These are phyloP conservation scores for Coemansia biformis DNA, from an alignment of 192 early-diverging fungal species.

Conservation along the genomic window DNA sequence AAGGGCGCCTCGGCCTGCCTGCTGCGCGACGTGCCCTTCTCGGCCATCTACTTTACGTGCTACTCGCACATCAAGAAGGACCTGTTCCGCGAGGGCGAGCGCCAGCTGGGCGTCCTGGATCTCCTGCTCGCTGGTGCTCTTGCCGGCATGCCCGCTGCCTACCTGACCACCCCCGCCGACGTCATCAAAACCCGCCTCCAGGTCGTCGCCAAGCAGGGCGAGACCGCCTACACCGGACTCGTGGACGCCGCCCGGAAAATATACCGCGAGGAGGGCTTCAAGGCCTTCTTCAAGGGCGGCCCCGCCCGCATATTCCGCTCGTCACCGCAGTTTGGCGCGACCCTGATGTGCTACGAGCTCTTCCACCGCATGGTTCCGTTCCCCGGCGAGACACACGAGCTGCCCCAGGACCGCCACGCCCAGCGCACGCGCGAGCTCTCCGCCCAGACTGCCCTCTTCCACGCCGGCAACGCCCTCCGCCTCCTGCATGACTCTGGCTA, in stretches of 20 bases:
- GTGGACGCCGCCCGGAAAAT: slow-evolving; percentile 84
- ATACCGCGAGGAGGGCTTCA: slow-evolving; percentile 82
- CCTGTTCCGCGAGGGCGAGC: slow-evolving; percentile 83
- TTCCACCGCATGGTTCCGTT: slow-evolving; percentile 64
- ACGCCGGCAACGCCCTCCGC: slow-evolving; percentile 38
- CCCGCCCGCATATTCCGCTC: slow-evolving; percentile 85
- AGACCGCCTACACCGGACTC: slow-evolving; percentile 83
- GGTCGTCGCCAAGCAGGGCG: slow-evolving; percentile 83
- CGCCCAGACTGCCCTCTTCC: slow-evolving; percentile 39
- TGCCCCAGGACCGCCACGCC: slow-evolving; percentile 12
- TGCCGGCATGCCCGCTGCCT: slow-evolving; percentile 93
- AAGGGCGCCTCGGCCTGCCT: slow-evolving; percentile 90
- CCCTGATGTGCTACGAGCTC: slow-evolving; percentile 87
- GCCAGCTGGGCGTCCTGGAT: slow-evolving; percentile 52
- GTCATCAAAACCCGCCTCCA: slow-evolving; percentile 98
- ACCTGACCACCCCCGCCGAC: slow-evolving; percentile 95
- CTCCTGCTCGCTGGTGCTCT: slow-evolving; percentile 84
- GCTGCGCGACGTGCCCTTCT: slow-evolving; percentile 94
- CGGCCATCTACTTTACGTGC: slow-evolving; percentile 93
- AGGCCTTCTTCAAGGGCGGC: slow-evolving; percentile 97
- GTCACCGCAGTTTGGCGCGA: slow-evolving; percentile 98
- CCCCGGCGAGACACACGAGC: slow-evolving; percentile 42
- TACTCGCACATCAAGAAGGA: slow-evolving; percentile 97
- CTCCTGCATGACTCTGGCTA: slow-evolving; percentile 44
- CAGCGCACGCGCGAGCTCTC: slow-evolving; percentile 26